These are phyloP conservation scores for Clavispora phyllophila DNA, from an alignment of 805 yeast species.

Conservation along the genomic window DNA sequence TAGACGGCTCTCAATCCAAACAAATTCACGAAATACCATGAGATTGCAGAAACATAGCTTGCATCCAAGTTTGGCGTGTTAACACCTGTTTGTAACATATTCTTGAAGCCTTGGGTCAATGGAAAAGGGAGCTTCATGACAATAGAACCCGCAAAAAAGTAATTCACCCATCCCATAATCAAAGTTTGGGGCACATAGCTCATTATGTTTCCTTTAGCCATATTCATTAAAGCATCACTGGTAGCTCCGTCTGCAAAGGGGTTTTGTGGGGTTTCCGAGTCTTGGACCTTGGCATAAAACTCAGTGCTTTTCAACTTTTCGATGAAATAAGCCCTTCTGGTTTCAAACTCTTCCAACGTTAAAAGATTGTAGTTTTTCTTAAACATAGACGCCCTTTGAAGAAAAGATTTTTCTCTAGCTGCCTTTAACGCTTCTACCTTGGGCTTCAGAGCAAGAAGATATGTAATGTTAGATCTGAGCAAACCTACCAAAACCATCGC, in stretches of 20 bases:
- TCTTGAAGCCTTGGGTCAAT: constrained; percentile 80
- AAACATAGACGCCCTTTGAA: constrained; percentile 56
- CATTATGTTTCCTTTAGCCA: constrained; percentile 78
- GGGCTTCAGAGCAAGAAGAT: constrained; percentile 54
- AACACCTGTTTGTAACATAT: constrained; percentile 87
- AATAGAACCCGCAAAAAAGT: constrained; percentile 87
- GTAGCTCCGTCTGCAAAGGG: constrained; percentile 69
- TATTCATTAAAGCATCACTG: constrained; percentile 66
- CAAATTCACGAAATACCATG: constrained; percentile 92
- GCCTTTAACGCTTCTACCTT: constrained; percentile 48
- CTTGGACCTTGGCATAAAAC: constrained; percentile 48
- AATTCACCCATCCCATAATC: constrained; percentile 94
- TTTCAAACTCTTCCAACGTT: constrained; percentile 45
- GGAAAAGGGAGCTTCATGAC: constrained; percentile 83
- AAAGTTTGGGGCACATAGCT: constrained; percentile 87
- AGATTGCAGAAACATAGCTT: constrained; percentile 86
- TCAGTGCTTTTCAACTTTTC: constrained; percentile 48
- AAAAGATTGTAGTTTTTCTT: constrained; percentile 50
- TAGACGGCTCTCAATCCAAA: constrained; percentile 80
- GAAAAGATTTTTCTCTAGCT: constrained; percentile 47
- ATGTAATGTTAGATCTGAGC: constrained; percentile 62
- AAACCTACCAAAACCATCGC: constrained; percentile 89
- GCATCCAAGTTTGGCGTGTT: constrained; percentile 81
- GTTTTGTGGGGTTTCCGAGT: constrained; percentile 40
- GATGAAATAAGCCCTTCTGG: constrained; percentile 46